Base-by-base conservation (phyloP, 2,329 filamentous ascomycete species). In the Stemphylium vesicarium region DNA sequence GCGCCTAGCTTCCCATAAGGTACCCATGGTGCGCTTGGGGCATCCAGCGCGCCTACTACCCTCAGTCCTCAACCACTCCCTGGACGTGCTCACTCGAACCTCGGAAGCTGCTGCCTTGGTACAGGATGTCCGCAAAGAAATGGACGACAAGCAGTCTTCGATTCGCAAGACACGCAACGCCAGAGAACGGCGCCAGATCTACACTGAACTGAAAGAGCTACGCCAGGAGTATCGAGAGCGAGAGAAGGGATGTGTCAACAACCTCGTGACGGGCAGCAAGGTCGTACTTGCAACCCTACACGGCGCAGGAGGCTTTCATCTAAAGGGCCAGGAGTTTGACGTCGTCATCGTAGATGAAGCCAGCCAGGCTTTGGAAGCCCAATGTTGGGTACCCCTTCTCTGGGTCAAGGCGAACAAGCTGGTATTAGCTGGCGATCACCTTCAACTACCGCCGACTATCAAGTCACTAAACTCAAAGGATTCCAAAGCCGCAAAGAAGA, bases 311-410 rank as follows among this genome's bases (percentile, higher is more conserved):
- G 90, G 93, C 0, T 89, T 87, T 65, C 92, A 97, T 76, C 79
- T 96, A 29, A 88, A 86, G 57, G 84, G 88, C 57, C 87, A 96
- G 69, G 79, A 85, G 47, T 99, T 99, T 62, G 95, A 99, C 74
- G 90, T 96, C 4, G 91, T 99, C 24, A 88, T 99, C 57, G 92
- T 99, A 52, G 95, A 99, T 69, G 95, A 99, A 78, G 95, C 93
- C 4, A 96, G 91, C 72, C 95, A 99, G 74, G 95, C 95, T 2
- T 81, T 98, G 9, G 95, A 99, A 77, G 93, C 95, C 0, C 94
- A 98, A 75, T 97, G 93, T 78, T 99, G 95, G 95, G 93, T 98
- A 46, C 88, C 95, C 10, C 78, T 99, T 41, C 78, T 97, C 15
- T 84, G 85, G 60, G 75, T 78, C 36, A 91, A 82, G 35, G 80